Evolutionary conservation across 768 basidiomycete species (phyloP), one percentile per base, ranked within the genome.

Genomic region (Leccinum subgranulosum): DNA sequence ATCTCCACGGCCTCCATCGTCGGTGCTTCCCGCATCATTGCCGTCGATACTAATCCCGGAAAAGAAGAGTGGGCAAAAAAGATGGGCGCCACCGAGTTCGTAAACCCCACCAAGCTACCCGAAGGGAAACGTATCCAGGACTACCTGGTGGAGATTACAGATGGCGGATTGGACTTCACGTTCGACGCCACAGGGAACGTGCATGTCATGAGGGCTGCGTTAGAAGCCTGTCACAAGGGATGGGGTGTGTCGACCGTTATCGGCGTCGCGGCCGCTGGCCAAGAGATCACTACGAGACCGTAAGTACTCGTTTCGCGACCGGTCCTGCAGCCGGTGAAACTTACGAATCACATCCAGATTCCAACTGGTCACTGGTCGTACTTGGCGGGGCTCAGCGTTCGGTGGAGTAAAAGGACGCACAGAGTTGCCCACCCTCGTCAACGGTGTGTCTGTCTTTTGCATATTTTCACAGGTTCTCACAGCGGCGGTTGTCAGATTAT

Each of bases 181-280:
- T 99, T 95, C 67, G 97, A 99, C 68, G 90, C 88, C 64, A 99
- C 97, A 10, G 97, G 97, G 21, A 98, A 97, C 70, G 90, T 94
- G 10, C 77, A 93, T 28, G 94, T 96, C 61, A 98, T 97, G 95
- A 85, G 95, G 59, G 79, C 87, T 50, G 97, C 97, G 25, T 84
- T 99, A 49, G 97, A 99, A 76, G 91, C 94, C n/a, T 98, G 94
- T 74, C 97, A 99, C 75, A 98, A 98, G 72, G 97, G 97, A 14
- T 99, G 97, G 97, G 97, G 97, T 64, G 88, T 98, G 45, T 92
- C 87, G 56, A 98, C 92, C 55, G 71, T 99, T 63, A 98, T 99
- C 58, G 96, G 96, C 59, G 97, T 99, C 43, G 97, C 97, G 4
- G 94, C 94, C 23, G 94, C 97, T 19, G 97, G 97, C 7, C 87